Evolutionary conservation across 352 stramenopile species (phyloP).

Genomic region (Bremia lactucae): DNA sequence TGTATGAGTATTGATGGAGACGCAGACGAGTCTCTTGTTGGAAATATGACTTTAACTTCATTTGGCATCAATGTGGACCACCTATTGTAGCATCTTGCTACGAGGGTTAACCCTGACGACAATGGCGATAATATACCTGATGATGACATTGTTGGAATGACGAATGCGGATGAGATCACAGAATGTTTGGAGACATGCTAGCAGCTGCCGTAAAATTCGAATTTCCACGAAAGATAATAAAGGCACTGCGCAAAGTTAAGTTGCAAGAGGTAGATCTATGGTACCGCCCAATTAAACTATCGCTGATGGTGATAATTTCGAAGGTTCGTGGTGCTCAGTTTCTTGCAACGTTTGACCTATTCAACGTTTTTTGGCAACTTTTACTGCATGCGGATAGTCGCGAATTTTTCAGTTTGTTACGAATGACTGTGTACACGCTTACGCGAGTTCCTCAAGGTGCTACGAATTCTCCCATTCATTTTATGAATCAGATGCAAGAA

Average conservation of each 20-base stretch:
- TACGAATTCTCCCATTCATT: neutral
- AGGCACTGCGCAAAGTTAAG: neutral
- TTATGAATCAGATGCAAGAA: neutral
- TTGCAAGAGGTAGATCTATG: too few species aligned
- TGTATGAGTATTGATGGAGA: neutral
- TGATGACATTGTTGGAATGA: neutral
- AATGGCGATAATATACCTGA: neutral
- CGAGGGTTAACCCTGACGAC: neutral
- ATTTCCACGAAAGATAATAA: neutral
- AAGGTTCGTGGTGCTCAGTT: too few species aligned
- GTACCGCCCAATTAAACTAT: too few species aligned
- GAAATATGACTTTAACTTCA: neutral
- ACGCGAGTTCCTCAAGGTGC: neutral
- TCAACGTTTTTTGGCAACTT: too few species aligned
- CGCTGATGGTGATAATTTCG: too few species aligned
- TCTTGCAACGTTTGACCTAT: too few species aligned
- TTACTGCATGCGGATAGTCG: too few species aligned
- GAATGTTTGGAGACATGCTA: neutral
- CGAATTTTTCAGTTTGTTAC: constrained; percentile 1
- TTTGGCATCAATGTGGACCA: neutral
- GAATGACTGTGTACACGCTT: neutral
- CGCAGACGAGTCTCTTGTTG: neutral
- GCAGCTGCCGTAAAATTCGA: neutral
- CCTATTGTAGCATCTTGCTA: too few species aligned
- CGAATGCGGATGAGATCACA: neutral